These are phyloP conservation scores for Alternaria infectoria DNA, from an alignment of 2,329 filamentous ascomycete species.

Conservation along the genomic window DNA sequence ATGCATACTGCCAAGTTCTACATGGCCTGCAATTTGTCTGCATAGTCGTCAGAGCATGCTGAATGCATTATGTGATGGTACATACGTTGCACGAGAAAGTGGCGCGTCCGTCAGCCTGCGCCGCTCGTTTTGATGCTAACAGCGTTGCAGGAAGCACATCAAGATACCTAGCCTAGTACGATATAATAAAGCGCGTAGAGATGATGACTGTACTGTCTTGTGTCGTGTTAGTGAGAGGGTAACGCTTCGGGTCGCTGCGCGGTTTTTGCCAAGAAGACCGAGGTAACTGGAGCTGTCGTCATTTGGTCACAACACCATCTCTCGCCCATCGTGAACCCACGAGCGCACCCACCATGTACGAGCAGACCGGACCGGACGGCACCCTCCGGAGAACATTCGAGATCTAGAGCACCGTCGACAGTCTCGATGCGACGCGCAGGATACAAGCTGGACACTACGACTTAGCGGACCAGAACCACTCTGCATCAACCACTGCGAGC, in stretches of 20 bases:
- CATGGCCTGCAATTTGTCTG: neutral
- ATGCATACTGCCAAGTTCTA: neutral
- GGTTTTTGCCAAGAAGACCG: neutral
- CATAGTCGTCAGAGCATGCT: neutral
- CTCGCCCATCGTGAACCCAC: neutral
- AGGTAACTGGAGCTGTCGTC: neutral
- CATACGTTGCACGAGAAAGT: neutral
- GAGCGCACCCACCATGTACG: neutral
- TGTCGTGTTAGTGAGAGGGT: neutral
- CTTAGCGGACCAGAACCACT: slow-evolving; percentile 9
- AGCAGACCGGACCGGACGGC: neutral
- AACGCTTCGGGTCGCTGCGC: neutral
- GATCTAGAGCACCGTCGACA: neutral
- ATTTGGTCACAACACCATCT: neutral
- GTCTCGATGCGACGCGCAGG: neutral
- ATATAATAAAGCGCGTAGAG: neutral
- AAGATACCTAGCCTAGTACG: neutral
- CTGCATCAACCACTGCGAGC: slow-evolving; percentile 2
- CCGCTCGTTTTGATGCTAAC: neutral
- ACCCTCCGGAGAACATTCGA: neutral
- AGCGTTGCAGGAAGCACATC: neutral
- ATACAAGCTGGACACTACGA: neutral
- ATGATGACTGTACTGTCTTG: neutral
- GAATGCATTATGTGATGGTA: neutral
- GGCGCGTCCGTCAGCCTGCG: neutral